Base-by-base conservation (phyloP, 2,329 filamentous ascomycete genomes). In the Colletotrichum simmondsii region DNA sequence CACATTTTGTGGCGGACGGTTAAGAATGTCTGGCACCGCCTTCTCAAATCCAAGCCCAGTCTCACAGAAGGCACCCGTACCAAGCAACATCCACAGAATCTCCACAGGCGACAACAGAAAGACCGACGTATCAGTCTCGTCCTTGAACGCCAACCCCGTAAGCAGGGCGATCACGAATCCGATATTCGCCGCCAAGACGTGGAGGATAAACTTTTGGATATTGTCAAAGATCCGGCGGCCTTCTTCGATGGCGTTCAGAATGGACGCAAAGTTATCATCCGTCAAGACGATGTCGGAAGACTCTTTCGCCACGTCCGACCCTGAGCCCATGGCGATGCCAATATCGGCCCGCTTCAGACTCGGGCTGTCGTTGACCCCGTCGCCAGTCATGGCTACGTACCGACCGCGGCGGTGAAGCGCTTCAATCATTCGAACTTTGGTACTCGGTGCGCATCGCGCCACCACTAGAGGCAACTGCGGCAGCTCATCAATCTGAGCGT, bases 11-110 rank as follows among this genome's bases (percentile, higher is more conserved):
- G 91, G 91, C 4, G 90, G 90, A 0, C 91, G 86, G 24, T 83
- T 77, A 82, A 93, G 88, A 74, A 93, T 89, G 78, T 92, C 90
- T 0, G 90, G 87, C 0, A 89, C 87, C 0, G 91, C 90, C 52
- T 86, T 81, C 79, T 93, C 91, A 81, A 92, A 90, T 7, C 91
- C 91, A 3, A 93, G 84, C 68, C 91, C 91, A 89, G 93, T 92
- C 74, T 92, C 91, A 2, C 91, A 91, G 73, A 92, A 84, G 19
- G 88, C 89, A 59, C 89, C 92, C 1, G 91, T 93, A 71, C 92
- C 87, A 91, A 93, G 35, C 5, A 37, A 37, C 35, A 93, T 90
- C 91, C 91, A 93, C 56, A 93, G 84, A 72, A 93, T 92, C 74
- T 93, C 89, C 11, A 93, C 89, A 0, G 91, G 91, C 0, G 90